Evolutionary conservation across 495 filamentous ascomycete genomes (phyloP), one percentile per base, ranked within the genome.

Genomic region (Aspergillus taichungensis): DNA sequence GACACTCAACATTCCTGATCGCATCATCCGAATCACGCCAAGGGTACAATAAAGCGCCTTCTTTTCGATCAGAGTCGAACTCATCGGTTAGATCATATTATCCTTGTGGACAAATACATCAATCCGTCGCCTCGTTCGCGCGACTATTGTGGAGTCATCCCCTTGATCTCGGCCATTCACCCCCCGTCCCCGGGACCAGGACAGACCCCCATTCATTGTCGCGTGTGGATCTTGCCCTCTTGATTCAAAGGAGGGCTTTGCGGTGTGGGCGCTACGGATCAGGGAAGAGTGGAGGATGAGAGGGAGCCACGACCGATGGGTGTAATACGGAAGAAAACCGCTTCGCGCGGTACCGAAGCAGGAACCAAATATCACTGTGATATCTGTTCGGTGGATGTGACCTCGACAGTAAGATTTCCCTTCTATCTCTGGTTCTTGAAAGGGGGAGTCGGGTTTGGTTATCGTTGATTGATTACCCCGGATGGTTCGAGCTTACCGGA

Each of bases 361-460:
- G 91, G 91, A 46, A 84, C 91, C 37, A 94, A 95, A 59, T 95
- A 88, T 55, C 85, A 94, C 43, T 97, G 91, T 71, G 91, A 99
- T 64, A 81, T 94, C 53, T 99, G 92, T 60, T 92, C 86, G 34
- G 82, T 83, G 47, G 92, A 99, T 61, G 94, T 97, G 51, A 95
- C 90, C 8, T 90, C 88, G 13, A 96, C 90, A 35, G 90, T 95
- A 78, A 66, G 80, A 67, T 38, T 24, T 24, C 4, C 18, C 18
- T 24, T 24, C 10, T 37, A 12, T 32, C 14, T 0, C 35, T 13
- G 44, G 8, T 45, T 44, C 37, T 37, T 32, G 13, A 28, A 28
- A 41, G 36, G 36, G 11, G 8, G 36, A 13, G 36, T 11, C 3
- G 28, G 8, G 5, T 9, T 29, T n/a, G 24, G 36, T n/a, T 32